These are phyloP conservation scores for Westerdykella sp. DNA, from an alignment of 2,329 filamentous ascomycete genomes.

Conservation along the genomic window DNA sequence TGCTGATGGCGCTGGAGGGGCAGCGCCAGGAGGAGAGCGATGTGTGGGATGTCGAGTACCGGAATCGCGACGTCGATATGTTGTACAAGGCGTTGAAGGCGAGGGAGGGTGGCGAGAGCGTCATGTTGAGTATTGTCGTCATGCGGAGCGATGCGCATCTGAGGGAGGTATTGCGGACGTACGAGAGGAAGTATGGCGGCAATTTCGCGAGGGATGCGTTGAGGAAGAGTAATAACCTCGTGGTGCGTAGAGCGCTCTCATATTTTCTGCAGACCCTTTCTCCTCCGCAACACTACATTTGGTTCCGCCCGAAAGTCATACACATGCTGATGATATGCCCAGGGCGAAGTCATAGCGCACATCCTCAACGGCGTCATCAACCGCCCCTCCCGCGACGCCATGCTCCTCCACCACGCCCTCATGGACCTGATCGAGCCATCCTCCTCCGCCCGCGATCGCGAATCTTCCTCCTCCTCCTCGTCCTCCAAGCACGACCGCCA, in stretches of 20 bases:
- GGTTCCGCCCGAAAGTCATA: too few species aligned
- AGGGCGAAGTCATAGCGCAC: slow-evolving; percentile 93
- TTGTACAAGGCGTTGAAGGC: slow-evolving; percentile 66
- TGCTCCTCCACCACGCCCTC: slow-evolving; percentile 86
- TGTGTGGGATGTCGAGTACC: slow-evolving; percentile 50
- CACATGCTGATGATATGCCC: slow-evolving; percentile 1
- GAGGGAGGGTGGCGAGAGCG: slow-evolving; percentile 71
- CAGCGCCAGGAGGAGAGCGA: slow-evolving; percentile 76
- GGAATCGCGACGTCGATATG: slow-evolving; percentile 61
- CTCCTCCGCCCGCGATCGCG: slow-evolving; percentile 17
- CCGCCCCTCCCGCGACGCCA: slow-evolving; percentile 83
- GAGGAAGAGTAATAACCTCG: slow-evolving; percentile 82
- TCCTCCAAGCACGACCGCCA: slow-evolving; percentile 37
- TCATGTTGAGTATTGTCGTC: slow-evolving; percentile 81
- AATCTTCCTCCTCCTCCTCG: slow-evolving; percentile 12
- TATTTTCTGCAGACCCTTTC: too few species aligned
- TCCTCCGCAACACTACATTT: background rate
- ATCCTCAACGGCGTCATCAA: slow-evolving; percentile 97
- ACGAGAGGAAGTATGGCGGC: slow-evolving; percentile 64
- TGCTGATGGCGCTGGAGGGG: slow-evolving; percentile 77
- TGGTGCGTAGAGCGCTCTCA: slow-evolving; percentile 72
- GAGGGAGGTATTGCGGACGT: slow-evolving; percentile 68
- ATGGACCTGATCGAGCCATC: slow-evolving; percentile 44
- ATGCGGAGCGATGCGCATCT: slow-evolving; percentile 75
- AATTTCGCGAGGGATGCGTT: slow-evolving; percentile 89